These are phyloP conservation scores for Paramecium sexaurelia DNA, from an alignment of 73 alveolate species.

Conservation along the genomic window DNA sequence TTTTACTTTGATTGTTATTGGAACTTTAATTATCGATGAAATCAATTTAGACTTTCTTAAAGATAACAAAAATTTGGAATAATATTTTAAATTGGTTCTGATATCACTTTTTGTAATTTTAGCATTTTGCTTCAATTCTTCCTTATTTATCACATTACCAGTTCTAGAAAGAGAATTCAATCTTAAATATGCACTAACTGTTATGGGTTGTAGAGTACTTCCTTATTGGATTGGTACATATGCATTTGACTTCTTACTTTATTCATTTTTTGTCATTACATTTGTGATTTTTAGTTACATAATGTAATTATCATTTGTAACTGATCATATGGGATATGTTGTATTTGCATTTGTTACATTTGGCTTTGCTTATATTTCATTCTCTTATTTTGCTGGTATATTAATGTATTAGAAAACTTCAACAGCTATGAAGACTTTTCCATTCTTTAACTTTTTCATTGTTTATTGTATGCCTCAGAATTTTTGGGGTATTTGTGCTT, in stretches of 20 bases:
- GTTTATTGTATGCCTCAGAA: conserved; percentile 33
- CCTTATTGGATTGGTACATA: conserved; percentile 67
- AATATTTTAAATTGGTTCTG: conserved; percentile 23
- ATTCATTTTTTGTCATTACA: not conserved
- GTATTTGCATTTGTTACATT: not conserved
- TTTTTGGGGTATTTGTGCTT: conserved; percentile 30
- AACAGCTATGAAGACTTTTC: conserved; percentile 40
- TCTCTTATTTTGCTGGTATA: conserved; percentile 26
- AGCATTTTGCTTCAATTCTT: conserved; percentile 61
- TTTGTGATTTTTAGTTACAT: conserved; percentile 45
- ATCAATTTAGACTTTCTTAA: not conserved
- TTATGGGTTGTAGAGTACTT: conserved; percentile 62
- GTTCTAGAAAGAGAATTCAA: conserved; percentile 63
- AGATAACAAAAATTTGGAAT: not conserved
- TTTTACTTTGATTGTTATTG: conserved; percentile 47
- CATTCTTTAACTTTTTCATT: not conserved
- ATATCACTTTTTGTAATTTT: conserved; percentile 42
- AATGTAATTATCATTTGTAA: not conserved
- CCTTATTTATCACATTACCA: conserved; percentile 55
- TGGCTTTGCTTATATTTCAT: conserved; percentile 12
- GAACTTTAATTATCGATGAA: conserved; percentile 44
- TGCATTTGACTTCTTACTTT: conserved; percentile 50
- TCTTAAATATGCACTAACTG: conserved; percentile 57
- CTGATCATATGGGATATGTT: conserved; percentile 41
- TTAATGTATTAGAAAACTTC: conserved; percentile 35